Conservation (phyloP, 192 early-diverging fungal species). For the Coemansia sp. region DNA sequence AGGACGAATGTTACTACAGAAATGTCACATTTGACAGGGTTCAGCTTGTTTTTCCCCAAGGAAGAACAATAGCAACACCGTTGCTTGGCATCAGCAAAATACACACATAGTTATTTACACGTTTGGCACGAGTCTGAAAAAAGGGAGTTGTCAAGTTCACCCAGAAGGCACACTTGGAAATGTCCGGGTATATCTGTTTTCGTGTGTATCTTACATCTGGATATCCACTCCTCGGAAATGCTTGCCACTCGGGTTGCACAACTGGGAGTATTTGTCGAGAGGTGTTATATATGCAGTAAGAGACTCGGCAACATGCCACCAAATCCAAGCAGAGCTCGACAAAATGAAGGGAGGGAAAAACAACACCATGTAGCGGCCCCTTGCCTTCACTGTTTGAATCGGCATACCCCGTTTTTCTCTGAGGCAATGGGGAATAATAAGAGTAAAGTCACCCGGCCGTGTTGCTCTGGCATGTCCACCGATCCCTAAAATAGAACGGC, state of each 20-base stretch:
- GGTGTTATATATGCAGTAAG: background rate
- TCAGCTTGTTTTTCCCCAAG: background rate
- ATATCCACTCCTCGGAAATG: background rate
- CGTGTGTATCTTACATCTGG: background rate
- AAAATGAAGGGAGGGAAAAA: background rate
- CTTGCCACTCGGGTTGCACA: background rate
- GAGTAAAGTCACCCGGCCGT: background rate
- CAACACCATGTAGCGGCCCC: background rate
- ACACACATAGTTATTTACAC: background rate
- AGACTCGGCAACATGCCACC: no score
- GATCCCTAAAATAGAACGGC: constrained; percentile 6
- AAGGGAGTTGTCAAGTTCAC: background rate
- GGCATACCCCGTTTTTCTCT: background rate
- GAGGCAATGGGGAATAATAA: background rate
- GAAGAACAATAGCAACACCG: background rate
- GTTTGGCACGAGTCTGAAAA: background rate
- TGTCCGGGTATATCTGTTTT: background rate
- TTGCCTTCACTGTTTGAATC: background rate
- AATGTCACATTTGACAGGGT: background rate
- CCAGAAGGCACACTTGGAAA: background rate
- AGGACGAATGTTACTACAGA: background rate
- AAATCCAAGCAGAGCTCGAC: background rate
- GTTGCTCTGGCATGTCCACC: constrained; percentile 2
- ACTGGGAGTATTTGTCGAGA: background rate
- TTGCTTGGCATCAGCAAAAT: background rate